Evolutionary conservation across 257 asterid species (phyloP).

Genomic region (Ilex aquifolium): DNA sequence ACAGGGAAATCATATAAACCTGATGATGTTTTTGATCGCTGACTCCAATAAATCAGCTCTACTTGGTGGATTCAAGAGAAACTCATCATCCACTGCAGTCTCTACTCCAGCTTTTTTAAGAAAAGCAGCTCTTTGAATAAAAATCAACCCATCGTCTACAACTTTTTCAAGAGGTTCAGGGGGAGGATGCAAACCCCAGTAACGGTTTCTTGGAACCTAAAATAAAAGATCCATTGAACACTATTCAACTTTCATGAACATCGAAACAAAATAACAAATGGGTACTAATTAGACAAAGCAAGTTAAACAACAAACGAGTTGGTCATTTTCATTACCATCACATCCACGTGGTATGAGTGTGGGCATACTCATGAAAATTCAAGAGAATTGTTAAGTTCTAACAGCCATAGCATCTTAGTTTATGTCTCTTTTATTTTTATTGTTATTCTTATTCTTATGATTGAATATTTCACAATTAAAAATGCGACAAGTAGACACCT

Average conservation of each 20-base stretch:
- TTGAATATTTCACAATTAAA: too few relatives aligned
- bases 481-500: too few relatives aligned
- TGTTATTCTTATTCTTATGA: too few relatives aligned
- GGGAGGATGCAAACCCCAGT: constrained; percentile 99
- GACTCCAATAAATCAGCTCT: constrained; percentile 77
- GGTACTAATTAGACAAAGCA: background rate
- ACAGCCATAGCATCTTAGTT: constrained; percentile 7
- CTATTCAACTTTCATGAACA: constrained; percentile 12
- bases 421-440: background rate
- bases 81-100: constrained; percentile 64
- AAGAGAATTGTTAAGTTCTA: too few relatives aligned
- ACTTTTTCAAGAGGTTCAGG: constrained; percentile 86
- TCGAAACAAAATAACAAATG: background rate
- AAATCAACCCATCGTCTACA: constrained; percentile 77
- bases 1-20: constrained; percentile 40
- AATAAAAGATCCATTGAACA: background rate
- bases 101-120: constrained; percentile 90
- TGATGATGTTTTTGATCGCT: constrained; percentile 77
- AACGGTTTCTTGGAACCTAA: constrained; percentile 91
- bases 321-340: background rate
- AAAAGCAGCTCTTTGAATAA: constrained; percentile 83
- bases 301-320: background rate
- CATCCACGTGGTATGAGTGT: background rate
- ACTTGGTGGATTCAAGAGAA: constrained; percentile 75
- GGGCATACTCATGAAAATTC: background rate